Percentiles rank a stretch among this genome's conserved stretches.
Evolutionary conservation across 768 basidiomycete genomes (phyloP).

Genomic region (Pleurotus platypus): DNA sequence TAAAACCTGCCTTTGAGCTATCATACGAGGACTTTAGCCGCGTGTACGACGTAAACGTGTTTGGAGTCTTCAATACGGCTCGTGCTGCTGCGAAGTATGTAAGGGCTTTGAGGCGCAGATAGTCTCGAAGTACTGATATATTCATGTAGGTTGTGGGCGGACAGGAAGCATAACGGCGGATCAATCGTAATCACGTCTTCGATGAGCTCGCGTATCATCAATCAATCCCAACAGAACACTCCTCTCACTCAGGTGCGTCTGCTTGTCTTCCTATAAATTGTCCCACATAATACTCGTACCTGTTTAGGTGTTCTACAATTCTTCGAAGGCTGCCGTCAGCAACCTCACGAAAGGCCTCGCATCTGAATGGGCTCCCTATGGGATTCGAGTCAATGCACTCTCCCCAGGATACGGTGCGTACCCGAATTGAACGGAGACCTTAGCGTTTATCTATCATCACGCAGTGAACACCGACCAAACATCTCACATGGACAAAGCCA

Average conservation of each 20-base stretch:
- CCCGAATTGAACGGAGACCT: too few relatives aligned
- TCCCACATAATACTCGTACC: not conserved
- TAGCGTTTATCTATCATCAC: too few relatives aligned
- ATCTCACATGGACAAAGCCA: slow-evolving; percentile 42
- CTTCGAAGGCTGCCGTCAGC: slow-evolving; percentile 65
- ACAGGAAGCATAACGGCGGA: slow-evolving; percentile 28
- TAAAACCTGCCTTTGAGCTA: slow-evolving; percentile 60
- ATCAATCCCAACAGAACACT: slow-evolving; percentile 39
- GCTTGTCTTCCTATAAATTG: not conserved
- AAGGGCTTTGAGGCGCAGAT: not conserved
- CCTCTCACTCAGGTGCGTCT: slow-evolving; percentile 46
- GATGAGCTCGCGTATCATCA: slow-evolving; percentile 68
- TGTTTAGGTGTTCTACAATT: slow-evolving; percentile 52
- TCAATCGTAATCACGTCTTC: slow-evolving; percentile 65
- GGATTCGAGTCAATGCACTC: slow-evolving; percentile 57
- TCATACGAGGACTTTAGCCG: slow-evolving; percentile 49
- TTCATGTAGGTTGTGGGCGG: slow-evolving; percentile 39
- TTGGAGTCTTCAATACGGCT: slow-evolving; percentile 62
- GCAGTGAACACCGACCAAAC: slow-evolving; percentile 61
- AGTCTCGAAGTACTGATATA: not conserved
- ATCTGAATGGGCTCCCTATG: slow-evolving; percentile 53
- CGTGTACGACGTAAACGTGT: slow-evolving; percentile 59
- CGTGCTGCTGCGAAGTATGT: slow-evolving; percentile 54
- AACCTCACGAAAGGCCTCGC: slow-evolving; percentile 56
- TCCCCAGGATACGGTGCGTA: slow-evolving; percentile 58